Conservation (phyloP, 371 early-diverging fungal genomes). For the Rhizopus stolonifer region DNA sequence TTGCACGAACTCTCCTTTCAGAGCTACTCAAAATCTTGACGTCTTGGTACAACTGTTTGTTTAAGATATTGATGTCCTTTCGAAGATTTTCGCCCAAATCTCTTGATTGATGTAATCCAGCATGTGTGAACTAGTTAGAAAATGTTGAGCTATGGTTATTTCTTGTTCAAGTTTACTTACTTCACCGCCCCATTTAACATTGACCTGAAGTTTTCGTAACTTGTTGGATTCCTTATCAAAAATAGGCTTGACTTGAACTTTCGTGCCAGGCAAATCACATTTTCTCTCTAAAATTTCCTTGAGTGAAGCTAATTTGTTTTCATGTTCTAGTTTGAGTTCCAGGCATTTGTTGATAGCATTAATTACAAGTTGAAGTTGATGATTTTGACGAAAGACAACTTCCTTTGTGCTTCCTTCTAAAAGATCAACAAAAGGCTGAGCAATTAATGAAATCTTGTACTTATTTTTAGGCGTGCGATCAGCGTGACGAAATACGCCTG, state of each 20-base stretch:
- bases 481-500: constrained; percentile 93
- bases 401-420: constrained; percentile 73
- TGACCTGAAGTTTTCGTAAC: constrained; percentile 79
- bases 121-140: constrained; percentile 88
- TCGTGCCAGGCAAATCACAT: constrained; percentile 81
- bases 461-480: constrained; percentile 98
- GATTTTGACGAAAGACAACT: constrained; percentile 76
- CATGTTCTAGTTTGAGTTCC: constrained; percentile 57
- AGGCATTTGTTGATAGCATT: constrained; percentile 66
- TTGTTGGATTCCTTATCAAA: constrained; percentile 60
- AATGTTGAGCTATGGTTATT: background rate
- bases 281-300: constrained; percentile 79
- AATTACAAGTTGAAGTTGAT: constrained; percentile 70
- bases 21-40: constrained; percentile 84
- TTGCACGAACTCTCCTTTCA: constrained; percentile 89
- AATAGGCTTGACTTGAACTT: constrained; percentile 89
- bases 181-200: constrained; percentile 97
- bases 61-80: constrained; percentile 88
- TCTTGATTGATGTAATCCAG: constrained; percentile 85
- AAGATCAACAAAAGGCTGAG: constrained; percentile 68
- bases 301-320: constrained; percentile 64
- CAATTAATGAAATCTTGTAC: constrained; percentile 74
- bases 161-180: constrained; percentile 24
- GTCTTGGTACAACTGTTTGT: constrained; percentile 80
- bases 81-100: constrained; percentile 92